These are phyloP conservation scores for Blumeria graminis DNA, from an alignment of 2,329 filamentous ascomycete species.

Conservation along the genomic window DNA sequence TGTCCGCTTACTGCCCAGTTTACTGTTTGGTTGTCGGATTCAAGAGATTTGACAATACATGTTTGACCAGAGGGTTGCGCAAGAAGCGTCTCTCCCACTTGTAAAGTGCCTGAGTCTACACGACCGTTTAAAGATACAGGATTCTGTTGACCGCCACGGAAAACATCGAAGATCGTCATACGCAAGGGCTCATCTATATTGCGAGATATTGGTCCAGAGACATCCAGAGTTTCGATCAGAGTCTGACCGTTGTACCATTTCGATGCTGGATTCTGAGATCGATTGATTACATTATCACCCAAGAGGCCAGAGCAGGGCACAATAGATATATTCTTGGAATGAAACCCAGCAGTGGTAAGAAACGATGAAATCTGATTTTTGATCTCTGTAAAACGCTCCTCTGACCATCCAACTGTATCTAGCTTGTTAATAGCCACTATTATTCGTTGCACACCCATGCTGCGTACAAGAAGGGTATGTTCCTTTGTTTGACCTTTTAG, in stretches of 20 bases:
- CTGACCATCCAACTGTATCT: slow-evolving; percentile 63
- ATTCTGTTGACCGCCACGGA: slow-evolving; percentile 53
- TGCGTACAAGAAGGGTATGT: slow-evolving; percentile 70
- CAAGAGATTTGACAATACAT: slow-evolving; percentile 58
- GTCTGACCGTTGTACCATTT: slow-evolving; percentile 66
- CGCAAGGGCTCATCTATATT: slow-evolving; percentile 59
- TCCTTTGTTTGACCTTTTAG: slow-evolving; percentile 86
- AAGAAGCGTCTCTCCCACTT: slow-evolving; percentile 58
- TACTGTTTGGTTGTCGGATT: slow-evolving; percentile 44
- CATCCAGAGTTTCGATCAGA: slow-evolving; percentile 63
- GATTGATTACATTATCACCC: slow-evolving; percentile 59
- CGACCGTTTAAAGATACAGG: slow-evolving; percentile 70
- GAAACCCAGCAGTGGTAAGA: slow-evolving; percentile 59
- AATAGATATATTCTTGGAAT: slow-evolving; percentile 57
- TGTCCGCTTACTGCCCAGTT: slow-evolving; percentile 91
- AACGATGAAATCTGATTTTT: slow-evolving; percentile 63
- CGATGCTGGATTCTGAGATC: slow-evolving; percentile 28
- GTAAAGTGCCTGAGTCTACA: slow-evolving; percentile 61
- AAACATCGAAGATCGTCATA: slow-evolving; percentile 72
- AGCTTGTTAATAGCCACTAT: slow-evolving; percentile 92
- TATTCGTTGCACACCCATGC: slow-evolving; percentile 69
- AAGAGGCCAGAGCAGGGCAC: slow-evolving; percentile 74
- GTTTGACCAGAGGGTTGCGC: slow-evolving; percentile 63
- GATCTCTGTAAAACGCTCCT: slow-evolving; percentile 67
- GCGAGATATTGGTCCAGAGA: slow-evolving; percentile 47